Base-by-base conservation (phyloP, 140 eudicot genomes). In the Flaveria floridana region DNA sequence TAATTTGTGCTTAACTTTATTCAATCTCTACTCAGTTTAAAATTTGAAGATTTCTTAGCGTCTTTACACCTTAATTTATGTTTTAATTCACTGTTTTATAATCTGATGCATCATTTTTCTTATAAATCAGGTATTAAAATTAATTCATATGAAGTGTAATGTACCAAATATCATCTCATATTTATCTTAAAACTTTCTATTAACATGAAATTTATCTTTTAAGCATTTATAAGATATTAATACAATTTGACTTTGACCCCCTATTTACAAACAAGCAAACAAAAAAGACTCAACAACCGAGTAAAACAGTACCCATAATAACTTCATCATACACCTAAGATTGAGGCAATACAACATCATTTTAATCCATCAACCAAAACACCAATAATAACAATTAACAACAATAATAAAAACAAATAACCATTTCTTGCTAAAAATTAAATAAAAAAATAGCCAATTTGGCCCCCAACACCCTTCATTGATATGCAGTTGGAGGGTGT, bases 401-500 rank as follows among this genome's bases (percentile, higher is more conserved):
- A 68, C 4, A 42, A 19, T 9, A 19, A 44, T 62, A 11, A 42
- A 19, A 71, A 51, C 4, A 8, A 34, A 34, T 34, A 34, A 34
- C 41, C 41, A 34, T 34, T 34, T 34, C 41, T 34, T 34, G 41
- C 41, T 34, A 34, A 34, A 34, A 34, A 34, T 4, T 34, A 5
- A 34, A 10, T 14, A n/a, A 25, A 34, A 2, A 61, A 4, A 7
- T n/a, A 23, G 30, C 30, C 10, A 7, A 41, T 16, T 41, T 46
- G 34, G 9, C 16, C 52, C 70, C 18, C 71, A 37, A 11, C 56
- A 42, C 73, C 6, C 59, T 77, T 41, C 63, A 57, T 77, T 56
- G 70, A 51, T 63, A n/a, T 84, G 65, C 74, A 46, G 85, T 74
- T 81, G 85, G 82, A 56, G 70, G 65, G 68, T 73, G 71, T 57